These are phyloP conservation scores for Leishmania lainsoni DNA, from an alignment of 208 protist species.

Conservation along the genomic window DNA sequence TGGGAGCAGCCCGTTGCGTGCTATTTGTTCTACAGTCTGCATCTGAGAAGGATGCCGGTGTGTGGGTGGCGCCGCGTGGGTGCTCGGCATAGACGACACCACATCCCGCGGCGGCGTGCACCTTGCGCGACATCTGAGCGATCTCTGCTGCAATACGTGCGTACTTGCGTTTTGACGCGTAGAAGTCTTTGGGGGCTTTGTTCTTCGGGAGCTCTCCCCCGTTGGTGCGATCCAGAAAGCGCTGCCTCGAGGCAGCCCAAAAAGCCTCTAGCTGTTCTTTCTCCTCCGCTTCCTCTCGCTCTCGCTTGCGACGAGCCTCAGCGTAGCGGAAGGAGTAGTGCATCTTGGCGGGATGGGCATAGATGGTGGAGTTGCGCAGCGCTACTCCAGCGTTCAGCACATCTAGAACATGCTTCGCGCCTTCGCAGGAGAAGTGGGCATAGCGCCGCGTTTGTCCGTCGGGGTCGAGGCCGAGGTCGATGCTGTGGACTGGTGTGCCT, in stretches of 20 bases:
- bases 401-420: slow-evolving; percentile 78
- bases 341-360: slow-evolving; percentile 51
- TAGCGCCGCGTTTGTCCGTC: slow-evolving; percentile 68
- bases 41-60: not conserved
- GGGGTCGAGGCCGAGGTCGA: slow-evolving; percentile 76
- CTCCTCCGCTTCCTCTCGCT: slow-evolving; percentile 64
- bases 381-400: slow-evolving; percentile 49
- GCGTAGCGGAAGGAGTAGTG: slow-evolving; percentile 79
- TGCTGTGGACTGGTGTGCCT: slow-evolving; percentile 78
- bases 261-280: slow-evolving; percentile 36
- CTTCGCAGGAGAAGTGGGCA: slow-evolving; percentile 87
- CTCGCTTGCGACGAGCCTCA: slow-evolving; percentile 71
- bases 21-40: not conserved
- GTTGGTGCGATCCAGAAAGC: slow-evolving; percentile 53
- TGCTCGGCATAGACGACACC: not conserved
- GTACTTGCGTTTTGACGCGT: slow-evolving; percentile 57
- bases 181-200: slow-evolving; percentile 64
- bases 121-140: slow-evolving; percentile 51
- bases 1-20: not conserved
- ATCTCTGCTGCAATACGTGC: slow-evolving; percentile 65
- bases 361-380: slow-evolving; percentile 42
- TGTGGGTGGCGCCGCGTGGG: slow-evolving; percentile 8
- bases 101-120: slow-evolving; percentile 4
- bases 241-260: slow-evolving; percentile 33
- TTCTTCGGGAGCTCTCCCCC: slow-evolving; percentile 51